phyloP scores from a whole-genome alignment of 176 grass and related monocot genomes.

The Triticum urartu region DNA sequence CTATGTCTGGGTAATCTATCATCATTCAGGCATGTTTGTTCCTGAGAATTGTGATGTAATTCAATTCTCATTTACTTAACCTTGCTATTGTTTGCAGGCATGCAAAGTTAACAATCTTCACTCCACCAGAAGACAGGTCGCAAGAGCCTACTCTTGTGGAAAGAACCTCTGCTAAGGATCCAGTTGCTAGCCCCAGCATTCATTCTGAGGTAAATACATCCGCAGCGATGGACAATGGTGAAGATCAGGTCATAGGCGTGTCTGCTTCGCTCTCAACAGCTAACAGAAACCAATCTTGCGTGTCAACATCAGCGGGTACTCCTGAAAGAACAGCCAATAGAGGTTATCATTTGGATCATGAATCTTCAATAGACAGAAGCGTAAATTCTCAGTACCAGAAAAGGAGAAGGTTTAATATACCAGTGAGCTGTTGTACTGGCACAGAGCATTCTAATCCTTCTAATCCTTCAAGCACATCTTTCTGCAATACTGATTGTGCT shows the following conservation, averaged over 20 bases:
- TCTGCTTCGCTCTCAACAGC: constrained; percentile 35
- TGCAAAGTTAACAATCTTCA: constrained; percentile 37
- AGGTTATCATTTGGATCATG: constrained; percentile 46
- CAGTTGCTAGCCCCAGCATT: constrained; percentile 34
- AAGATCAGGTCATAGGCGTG: constrained; percentile 25
- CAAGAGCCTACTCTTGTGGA: constrained; percentile 13
- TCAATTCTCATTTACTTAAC: constrained; percentile 22
- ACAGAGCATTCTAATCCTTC: constrained; percentile 31
- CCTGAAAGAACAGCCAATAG: constrained; percentile 47
- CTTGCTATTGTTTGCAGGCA: constrained; percentile 41
- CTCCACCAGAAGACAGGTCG: constrained; percentile 37
- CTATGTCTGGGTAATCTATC: constrained; percentile 47
- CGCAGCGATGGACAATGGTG: not conserved
- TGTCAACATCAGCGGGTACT: constrained; percentile 44
- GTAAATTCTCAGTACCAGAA: constrained; percentile 69
- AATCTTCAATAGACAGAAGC: constrained; percentile 58
- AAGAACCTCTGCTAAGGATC: constrained; percentile 1
- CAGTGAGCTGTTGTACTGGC: constrained; percentile 36
- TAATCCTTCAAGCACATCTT: constrained; percentile 36
- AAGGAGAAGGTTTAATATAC: constrained; percentile 61
- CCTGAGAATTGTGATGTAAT: not conserved
- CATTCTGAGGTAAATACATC: constrained; percentile 28
- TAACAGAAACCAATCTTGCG: constrained; percentile 49
- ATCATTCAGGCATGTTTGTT: not conserved
- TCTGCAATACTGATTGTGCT: constrained; percentile 21